A percentile compares a stretch with the other conserved stretches of the same genome.
phyloP scores from a whole-genome alignment of 345 rosid species.

The Gossypium anomalum region DNA sequence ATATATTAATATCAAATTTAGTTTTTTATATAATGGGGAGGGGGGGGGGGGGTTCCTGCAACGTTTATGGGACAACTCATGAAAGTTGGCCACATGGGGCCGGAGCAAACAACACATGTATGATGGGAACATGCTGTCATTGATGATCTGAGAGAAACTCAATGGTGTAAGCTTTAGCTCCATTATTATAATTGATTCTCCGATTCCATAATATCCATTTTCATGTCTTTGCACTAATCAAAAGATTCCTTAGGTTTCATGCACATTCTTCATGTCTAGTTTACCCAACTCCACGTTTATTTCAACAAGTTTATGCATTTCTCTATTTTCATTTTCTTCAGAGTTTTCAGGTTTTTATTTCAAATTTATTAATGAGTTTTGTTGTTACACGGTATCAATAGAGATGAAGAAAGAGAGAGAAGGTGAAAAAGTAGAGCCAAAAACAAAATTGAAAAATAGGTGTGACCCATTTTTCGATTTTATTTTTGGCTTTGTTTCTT shows the following conservation, averaged over 20 bases:
- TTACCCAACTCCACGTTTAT: slow-evolving; percentile 3
- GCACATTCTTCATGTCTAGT: slow-evolving; percentile 5
- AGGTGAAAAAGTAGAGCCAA: accelerated
- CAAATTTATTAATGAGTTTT: background rate
- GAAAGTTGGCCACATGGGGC: background rate
- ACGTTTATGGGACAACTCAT: background rate
- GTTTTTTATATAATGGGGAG: no score
- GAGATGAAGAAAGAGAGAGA: accelerated
- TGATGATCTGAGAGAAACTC: background rate
- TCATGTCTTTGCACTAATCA: slow-evolving; percentile 16
- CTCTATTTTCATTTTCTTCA: no score
- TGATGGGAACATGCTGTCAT: background rate
- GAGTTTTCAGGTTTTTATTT: background rate
- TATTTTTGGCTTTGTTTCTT: accelerated
- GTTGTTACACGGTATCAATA: no score
- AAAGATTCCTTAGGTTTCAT: slow-evolving; percentile 14
- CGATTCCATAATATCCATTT: slow-evolving; percentile 4
- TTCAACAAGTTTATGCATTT: background rate
- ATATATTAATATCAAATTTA: no score
- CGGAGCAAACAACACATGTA: background rate
- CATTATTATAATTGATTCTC: slow-evolving; percentile 7
- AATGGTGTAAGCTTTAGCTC: background rate
- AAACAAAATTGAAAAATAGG: no score
- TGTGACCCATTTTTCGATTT: no score
- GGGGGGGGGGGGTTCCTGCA: no score